Base-by-base conservation (phyloP, 306 rosid species). In the Trifolium fragiferum region DNA sequence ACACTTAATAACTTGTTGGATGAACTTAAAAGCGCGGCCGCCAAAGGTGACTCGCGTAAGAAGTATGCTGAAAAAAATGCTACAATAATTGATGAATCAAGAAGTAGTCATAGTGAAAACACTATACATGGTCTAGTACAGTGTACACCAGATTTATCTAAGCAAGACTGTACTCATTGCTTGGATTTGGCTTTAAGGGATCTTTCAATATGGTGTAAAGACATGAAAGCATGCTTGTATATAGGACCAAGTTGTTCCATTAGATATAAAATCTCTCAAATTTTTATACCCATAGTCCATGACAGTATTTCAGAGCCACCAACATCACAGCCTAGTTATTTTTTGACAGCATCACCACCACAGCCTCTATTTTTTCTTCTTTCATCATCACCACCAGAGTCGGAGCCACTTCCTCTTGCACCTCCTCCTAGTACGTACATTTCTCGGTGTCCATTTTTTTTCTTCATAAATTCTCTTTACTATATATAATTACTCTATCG, bases 91-190 rank as follows among this genome's bases (percentile, higher is more conserved):
- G 44, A 0, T 30, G 32, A 72, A 4, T 23, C 62, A 21, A 21
- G 21, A 16, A 16, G 12, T 50, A 50, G 3, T 23, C 27, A 23
- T 12, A 44, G 50, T 11, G 12, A 57, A 21, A 15, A 57, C 3
- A 53, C 51, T 3, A 20, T 72, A 15, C 65, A 64, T 44, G 88
- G 70, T 38, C 6, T 27, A 0, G 58, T 50, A 10, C 80, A 76
- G 61, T 76, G 80, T 21, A 67, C 80, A 6, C 80, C 80, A 8
- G 80, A 67, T 23, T 44, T 76, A 59, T 18, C 80, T 4, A 14
- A 1, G 10, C 15, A 15, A 11, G 25, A 67, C 0, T 76, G 80
- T 21, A 9, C 7, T 23, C 1, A 19, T 1, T 74, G 78, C 35
- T 30, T 74, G 38, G 50, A 47, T 46, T 54, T 1, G 15, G 32